phyloP scores from a whole-genome alignment of 2,329 filamentous ascomycete genomes.

The Onygenales sp. region DNA sequence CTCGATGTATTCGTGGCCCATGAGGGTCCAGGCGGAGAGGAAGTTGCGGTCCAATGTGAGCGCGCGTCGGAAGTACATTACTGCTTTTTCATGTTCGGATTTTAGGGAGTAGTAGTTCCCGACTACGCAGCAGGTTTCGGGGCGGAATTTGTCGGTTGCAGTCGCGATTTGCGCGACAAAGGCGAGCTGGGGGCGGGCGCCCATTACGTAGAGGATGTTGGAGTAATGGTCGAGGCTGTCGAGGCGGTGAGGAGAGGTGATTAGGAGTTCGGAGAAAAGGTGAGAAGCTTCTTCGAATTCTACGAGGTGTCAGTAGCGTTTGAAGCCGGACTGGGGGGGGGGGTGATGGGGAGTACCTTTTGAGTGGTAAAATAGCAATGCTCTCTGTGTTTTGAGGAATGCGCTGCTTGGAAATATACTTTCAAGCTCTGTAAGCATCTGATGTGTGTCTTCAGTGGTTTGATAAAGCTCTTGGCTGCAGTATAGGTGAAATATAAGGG shows the following conservation, averaged over 20 bases:
- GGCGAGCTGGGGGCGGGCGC: slow-evolving; percentile 75
- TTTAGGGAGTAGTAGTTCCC: slow-evolving; percentile 95
- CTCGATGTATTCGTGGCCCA: slow-evolving; percentile 98
- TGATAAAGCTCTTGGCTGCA: slow-evolving; percentile 89
- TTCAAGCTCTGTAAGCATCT: slow-evolving; percentile 66
- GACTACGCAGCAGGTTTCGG: slow-evolving; percentile 92
- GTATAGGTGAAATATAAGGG: slow-evolving; percentile 87
- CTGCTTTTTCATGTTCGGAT: slow-evolving; percentile 93
- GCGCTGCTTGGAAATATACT: slow-evolving; percentile 78
- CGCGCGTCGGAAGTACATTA: slow-evolving; percentile 93
- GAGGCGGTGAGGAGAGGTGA: slow-evolving; percentile 58
- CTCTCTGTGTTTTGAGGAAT: slow-evolving; percentile 83
- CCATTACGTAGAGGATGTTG: slow-evolving; percentile 93
- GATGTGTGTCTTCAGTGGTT: slow-evolving; percentile 64
- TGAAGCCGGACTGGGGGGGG: background rate
- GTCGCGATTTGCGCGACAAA: slow-evolving; percentile 88
- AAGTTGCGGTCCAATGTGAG: slow-evolving; percentile 83
- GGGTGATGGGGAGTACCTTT: slow-evolving; percentile 43
- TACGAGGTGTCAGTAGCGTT: slow-evolving; percentile 13
- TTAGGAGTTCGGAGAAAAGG: slow-evolving; percentile 59
- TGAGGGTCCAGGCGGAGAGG: slow-evolving; percentile 91
- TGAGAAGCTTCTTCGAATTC: slow-evolving; percentile 56
- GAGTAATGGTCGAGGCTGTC: slow-evolving; percentile 94
- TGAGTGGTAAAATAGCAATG: slow-evolving; percentile 79
- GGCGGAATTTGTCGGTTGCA: slow-evolving; percentile 87